Evolutionary conservation across 805 yeast species (phyloP), one percentile per base, ranked within the genome.

Genomic region (Cyberlindnera mrakii): DNA sequence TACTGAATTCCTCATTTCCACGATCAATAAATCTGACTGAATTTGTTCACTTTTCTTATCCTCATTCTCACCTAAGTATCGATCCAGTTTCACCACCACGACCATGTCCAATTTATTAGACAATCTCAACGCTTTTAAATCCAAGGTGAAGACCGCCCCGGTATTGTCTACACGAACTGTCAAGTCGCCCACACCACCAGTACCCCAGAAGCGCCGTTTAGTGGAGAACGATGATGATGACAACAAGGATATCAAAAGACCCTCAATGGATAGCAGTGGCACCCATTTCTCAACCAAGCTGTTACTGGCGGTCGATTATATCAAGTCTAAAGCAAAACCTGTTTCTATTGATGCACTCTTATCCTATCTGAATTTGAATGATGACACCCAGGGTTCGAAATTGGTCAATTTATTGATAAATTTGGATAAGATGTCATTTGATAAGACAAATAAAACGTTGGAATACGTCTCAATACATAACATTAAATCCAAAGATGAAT

Each of bases 401-500:
- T 67, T 91, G 44, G 62, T 90, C 25, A 85, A 85, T 30, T 71
- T 88, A 52, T 65, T 91, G 48, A 75, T 81, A 48, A 86, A 79
- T 54, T 76, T 88, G 47, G 91, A 86, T 53, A 75, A 95, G 59
- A 80, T 93, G 55, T 74, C 76, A 50, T 85, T 80, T 58, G 80
- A 85, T 54, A 70, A 79, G 0, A 69, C 66, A 17, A 70, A 71
- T 27, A 68, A 77, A 43, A 80, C 96, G 0, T 75, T 89, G 43
- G 91, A 88, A 60, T 93, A 93, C 57, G 82, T 87, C 37, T 88
- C 98, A 2, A 73, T 88, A 42, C 95, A 88, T 63, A 89, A 89
- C 57, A 90, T 93, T 46, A 81, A 85, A 55, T 77, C 85, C 5
- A 84, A 83, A 3, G 85, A 80, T 43, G 96, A 87, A 50, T 68